Base-by-base conservation (phyloP, 1,284 basidiomycete species). In the Puccinia polysora region DNA sequence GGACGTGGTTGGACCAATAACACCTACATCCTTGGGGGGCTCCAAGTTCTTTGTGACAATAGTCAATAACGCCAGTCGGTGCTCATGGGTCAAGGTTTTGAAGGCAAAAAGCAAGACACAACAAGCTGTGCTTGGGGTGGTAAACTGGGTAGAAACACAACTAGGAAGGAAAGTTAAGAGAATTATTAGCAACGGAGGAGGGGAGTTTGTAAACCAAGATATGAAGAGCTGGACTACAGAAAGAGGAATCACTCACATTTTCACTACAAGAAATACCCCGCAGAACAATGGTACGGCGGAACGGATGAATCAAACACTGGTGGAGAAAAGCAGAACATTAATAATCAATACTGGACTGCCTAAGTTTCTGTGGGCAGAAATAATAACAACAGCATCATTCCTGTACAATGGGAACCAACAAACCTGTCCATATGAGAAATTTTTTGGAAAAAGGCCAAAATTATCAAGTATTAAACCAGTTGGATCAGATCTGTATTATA, bases 241-340 rank as follows among this genome's bases (percentile, higher is more conserved):
- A n/a, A 62, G 25, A 45, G 59, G 59, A 45, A 62, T 62, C 20
- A 18, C 18, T 38, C 34, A 18, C 36, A 62, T 45, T 4, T n/a
- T 62, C 12, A 62, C 34, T 15, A 62, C 59, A 10, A 30, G 32
- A 20, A 20, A 62, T 43, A 62, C 59, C 40, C 59, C 59, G 14
- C 59, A 62, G 40, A 18, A 62, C 38, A 62, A 62, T 62, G 59
- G 59, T 2, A 62, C 38, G 7, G 14, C 40, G 18, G 59, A 59
- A 36, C 10, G 56, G 15, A 59, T 32, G 8, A 59, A 59, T 5
- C 30, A 32, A 38, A 34, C 25, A 1, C 4, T 59, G 34, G 36
- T 59, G 10, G 32, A 59, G 14, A 59, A 59, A 59, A 23, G 10
- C 25, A 30, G 32, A 34, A 36, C 34, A 2, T 15, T 59, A 30